Percentiles rank a stretch among this genome's conserved stretches.
Conservation (phyloP, 768 basidiomycete species). For the Paxillus involutus region DNA sequence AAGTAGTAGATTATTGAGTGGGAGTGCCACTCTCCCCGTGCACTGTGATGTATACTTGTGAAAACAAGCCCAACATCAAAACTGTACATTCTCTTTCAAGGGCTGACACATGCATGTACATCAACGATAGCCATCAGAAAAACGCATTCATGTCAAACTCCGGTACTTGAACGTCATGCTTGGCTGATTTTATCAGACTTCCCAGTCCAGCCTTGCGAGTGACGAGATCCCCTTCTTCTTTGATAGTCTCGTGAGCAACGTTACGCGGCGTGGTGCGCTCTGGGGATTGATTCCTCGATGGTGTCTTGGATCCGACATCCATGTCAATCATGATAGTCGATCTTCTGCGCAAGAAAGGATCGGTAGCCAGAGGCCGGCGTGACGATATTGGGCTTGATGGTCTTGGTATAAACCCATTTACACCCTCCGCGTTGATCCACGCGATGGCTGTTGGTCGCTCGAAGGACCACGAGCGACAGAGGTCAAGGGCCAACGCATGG, state of each 20-base stretch:
- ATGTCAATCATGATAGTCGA: constrained; percentile 90
- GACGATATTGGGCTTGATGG: constrained; percentile 45
- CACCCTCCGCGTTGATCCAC: constrained; percentile 10
- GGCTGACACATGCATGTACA: neutral
- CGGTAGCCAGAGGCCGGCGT: constrained; percentile 49
- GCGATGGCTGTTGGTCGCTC: constrained; percentile 62
- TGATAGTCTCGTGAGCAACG: constrained; percentile 30
- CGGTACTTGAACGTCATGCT: constrained; percentile 79
- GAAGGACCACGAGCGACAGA: constrained; percentile 91
- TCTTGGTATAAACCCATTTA: constrained; percentile 20
- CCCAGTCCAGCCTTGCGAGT: constrained; percentile 76
- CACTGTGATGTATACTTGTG: constrained; percentile 8
- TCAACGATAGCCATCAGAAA: constrained; percentile 38
- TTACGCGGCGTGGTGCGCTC: constrained; percentile 24
- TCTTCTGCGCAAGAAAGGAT: constrained; percentile 55
- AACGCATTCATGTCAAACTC: constrained; percentile 89
- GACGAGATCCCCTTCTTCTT: constrained; percentile 56
- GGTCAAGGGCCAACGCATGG: constrained; percentile 86
- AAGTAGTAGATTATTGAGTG: constrained; percentile 29
- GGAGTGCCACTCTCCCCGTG: neutral
- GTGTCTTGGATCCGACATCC: constrained; percentile 64
- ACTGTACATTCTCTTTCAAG: neutral
- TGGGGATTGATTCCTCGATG: constrained; percentile 57
- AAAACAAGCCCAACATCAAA: constrained; percentile 6
- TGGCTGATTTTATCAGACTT: constrained; percentile 86